Percentiles rank a stretch among this genome's conserved stretches.
These are phyloP conservation scores for Pyrenochaeta sp. DNA, from an alignment of 2,329 filamentous ascomycete species.

Conservation along the genomic window DNA sequence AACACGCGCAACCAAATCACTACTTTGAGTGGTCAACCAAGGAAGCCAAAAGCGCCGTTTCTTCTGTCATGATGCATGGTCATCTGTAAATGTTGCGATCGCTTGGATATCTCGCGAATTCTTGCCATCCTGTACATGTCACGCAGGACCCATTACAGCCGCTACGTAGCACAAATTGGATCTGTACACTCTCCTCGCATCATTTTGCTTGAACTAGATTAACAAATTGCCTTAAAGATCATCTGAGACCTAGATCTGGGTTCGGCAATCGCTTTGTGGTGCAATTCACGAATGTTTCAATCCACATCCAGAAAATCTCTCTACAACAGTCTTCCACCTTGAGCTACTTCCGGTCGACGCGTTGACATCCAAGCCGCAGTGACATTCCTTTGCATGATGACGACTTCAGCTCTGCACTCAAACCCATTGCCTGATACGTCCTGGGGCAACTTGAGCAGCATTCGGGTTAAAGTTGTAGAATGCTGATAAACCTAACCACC, in stretches of 20 bases:
- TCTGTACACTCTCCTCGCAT: too few species aligned
- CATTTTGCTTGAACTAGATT: too few species aligned
- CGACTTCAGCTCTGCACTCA: background rate
- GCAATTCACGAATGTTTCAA: background rate
- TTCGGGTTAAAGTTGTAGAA: background rate
- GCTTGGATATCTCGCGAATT: background rate
- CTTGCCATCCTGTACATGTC: background rate
- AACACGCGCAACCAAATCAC: too few species aligned
- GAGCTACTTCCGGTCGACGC: too few species aligned
- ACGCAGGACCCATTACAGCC: background rate
- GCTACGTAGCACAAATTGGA: background rate
- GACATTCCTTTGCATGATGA: conserved; percentile 7
- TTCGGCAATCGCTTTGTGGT: too few species aligned
- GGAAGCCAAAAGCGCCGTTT: background rate
- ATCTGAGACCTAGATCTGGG: too few species aligned
- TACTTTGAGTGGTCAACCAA: background rate
- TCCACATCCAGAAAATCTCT: too few species aligned
- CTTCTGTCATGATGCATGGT: background rate
- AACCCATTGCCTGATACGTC: too few species aligned
- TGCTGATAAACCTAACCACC: conserved; percentile 7
- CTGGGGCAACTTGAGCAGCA: too few species aligned
- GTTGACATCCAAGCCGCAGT: conserved; percentile 3
- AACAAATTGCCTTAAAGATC: too few species aligned
- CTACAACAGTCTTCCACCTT: too few species aligned
- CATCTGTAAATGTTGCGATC: conserved; percentile 1